Evolutionary conservation across 306 rosid species (phyloP), one percentile per base, ranked within the genome.

Genomic region (Trichosanthes truncata): DNA sequence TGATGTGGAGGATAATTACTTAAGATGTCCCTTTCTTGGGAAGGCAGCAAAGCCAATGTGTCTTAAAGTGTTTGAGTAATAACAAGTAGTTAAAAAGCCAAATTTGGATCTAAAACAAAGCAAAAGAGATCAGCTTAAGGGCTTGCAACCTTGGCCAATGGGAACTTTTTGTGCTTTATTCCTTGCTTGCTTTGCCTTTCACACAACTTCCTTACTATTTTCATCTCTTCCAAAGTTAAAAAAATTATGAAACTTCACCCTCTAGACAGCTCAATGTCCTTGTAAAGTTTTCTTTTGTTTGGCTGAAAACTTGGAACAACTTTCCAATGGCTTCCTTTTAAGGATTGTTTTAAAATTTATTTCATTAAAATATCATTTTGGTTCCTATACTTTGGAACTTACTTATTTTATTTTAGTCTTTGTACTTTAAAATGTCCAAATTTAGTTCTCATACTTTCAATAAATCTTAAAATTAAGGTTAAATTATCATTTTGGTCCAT

Each of bases 11-110:
- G 33, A 29, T 29, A 29, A 29, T 67, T 25, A 17, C 21, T 71
- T 23, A 13, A 3, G n/a, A 21, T 73, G 59, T 73, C 77, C 77
- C 77, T 73, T 73, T 46, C 77, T 73, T 73, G 60, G 77, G 35
- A 48, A 33, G 59, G 77, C 77, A 73, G 77, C 57, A 73, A 73
- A 73, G 77, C 5, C 76, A 45, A 69, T 41, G 55, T 21, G 20
- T n/a, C 46, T 7, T 40, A 69, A 69, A 67, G 41, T 26, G 13
- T 7, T 17, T 38, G 13, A 67, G 29, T 15, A 33, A 67, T 36
- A 36, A 63, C 71, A 13, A 63, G 25, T 17, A 18, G 23, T 35
- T 38, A 38, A 67, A 67, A 67, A 13, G 11, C 7, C 38, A 23
- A 46, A 14, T 45, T 72, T 46, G n/a, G 57, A 46, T 25, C 23